A percentile compares a stretch with the other conserved stretches of the same genome.
These are phyloP conservation scores for Metschnikowia colocasiae DNA, from an alignment of 805 yeast genomes.

Conservation along the genomic window DNA sequence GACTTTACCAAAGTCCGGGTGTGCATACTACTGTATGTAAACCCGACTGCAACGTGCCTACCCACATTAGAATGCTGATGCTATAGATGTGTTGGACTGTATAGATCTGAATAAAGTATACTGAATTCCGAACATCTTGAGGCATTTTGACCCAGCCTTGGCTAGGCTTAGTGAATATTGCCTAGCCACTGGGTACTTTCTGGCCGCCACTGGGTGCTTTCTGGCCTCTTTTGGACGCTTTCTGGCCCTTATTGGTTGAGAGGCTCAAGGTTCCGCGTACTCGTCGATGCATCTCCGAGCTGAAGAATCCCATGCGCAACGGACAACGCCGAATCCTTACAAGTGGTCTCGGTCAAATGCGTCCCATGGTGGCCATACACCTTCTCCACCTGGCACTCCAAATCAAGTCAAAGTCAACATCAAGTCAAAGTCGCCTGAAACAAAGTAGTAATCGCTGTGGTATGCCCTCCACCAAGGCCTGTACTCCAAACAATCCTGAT, in stretches of 20 bases:
- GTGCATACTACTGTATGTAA: background rate
- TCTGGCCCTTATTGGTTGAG: slow-evolving; percentile 19
- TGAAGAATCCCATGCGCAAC: slow-evolving; percentile 93
- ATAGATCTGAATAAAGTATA: too few relatives aligned
- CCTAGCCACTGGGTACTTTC: too few relatives aligned
- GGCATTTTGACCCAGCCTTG: too few relatives aligned
- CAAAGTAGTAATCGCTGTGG: slow-evolving; percentile 85
- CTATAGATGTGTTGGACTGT: too few relatives aligned
- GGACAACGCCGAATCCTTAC: slow-evolving; percentile 62
- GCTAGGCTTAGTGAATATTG: too few relatives aligned
- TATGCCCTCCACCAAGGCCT: slow-evolving; percentile 65
- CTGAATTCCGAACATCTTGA: too few relatives aligned
- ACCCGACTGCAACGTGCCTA: too few relatives aligned
- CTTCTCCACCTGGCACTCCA: slow-evolving; percentile 77
- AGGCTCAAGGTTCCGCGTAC: slow-evolving; percentile 90
- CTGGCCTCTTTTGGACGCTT: too few relatives aligned
- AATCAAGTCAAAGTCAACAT: too few relatives aligned
- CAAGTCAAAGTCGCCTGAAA: slow-evolving; percentile 83
- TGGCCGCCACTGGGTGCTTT: too few relatives aligned
- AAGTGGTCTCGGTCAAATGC: slow-evolving; percentile 50
- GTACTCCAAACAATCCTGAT: slow-evolving; percentile 70
- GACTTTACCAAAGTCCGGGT: slow-evolving; percentile 2
- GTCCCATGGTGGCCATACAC: slow-evolving; percentile 51
- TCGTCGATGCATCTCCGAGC: slow-evolving; percentile 90
- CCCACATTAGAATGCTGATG: too few relatives aligned